phyloP scores from a whole-genome alignment of 2,329 filamentous ascomycete species.

The Fusarium aywerte region DNA sequence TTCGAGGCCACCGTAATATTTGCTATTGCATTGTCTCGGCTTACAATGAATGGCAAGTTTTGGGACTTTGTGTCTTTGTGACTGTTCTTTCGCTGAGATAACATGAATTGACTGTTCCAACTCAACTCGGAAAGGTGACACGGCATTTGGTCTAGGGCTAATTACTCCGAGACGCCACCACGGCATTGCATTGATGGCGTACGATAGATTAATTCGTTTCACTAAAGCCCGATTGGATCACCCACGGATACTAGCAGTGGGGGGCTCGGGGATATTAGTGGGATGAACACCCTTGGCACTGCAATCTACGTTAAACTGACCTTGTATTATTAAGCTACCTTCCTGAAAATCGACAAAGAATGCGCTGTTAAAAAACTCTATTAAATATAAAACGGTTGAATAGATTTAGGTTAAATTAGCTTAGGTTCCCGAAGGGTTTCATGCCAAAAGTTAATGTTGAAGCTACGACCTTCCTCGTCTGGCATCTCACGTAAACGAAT shows the following conservation, averaged over 20 bases:
- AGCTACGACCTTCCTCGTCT: slow-evolving; percentile 32
- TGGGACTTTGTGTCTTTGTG: too few relatives aligned
- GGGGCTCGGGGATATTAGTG: slow-evolving; percentile 27
- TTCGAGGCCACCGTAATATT: not conserved
- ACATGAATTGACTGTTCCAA: not conserved
- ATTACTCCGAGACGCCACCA: slow-evolving; percentile 14
- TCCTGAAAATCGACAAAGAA: not conserved
- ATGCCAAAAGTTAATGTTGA: slow-evolving; percentile 14
- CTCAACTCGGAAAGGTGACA: slow-evolving; percentile 5
- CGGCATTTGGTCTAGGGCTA: slow-evolving; percentile 3
- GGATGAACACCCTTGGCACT: slow-evolving; percentile 26
- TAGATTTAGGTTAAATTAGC: not conserved
- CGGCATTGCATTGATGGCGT: slow-evolving; percentile 22
- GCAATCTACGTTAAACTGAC: slow-evolving; percentile 3
- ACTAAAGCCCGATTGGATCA: slow-evolving; percentile 27
- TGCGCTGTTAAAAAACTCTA: not conserved
- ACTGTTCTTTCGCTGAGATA: too few relatives aligned
- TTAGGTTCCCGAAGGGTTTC: not conserved
- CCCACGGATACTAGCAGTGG: slow-evolving; percentile 6
- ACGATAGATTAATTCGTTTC: slow-evolving; percentile 19
- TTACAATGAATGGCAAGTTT: not conserved
- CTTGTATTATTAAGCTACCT: not conserved
- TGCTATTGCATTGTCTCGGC: not conserved
- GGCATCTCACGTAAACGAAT: slow-evolving; percentile 28
- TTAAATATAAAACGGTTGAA: not conserved